Percentiles rank a stretch among this genome's conserved stretches.
Conservation (phyloP, 352 stramenopile genomes). For the Phytopythium kandeliae region DNA sequence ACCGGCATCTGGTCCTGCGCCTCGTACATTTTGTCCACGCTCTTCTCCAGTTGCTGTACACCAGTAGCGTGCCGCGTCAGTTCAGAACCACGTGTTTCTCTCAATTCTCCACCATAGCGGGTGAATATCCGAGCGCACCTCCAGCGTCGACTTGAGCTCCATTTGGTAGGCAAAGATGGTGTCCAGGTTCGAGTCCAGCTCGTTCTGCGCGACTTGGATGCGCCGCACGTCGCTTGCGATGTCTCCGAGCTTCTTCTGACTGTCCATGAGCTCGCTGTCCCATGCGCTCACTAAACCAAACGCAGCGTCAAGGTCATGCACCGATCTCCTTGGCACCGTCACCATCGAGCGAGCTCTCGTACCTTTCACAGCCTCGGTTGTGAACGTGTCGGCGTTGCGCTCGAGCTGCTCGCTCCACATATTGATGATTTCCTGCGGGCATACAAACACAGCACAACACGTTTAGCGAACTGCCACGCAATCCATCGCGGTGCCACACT, state of each 20-base stretch:
- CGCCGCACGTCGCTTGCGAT: slow-evolving; percentile 77
- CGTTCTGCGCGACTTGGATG: slow-evolving; percentile 83
- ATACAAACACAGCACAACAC: too few relatives aligned
- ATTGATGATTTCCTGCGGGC: slow-evolving; percentile 88
- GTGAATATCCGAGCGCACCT: slow-evolving; percentile 31
- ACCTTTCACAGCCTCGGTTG: slow-evolving; percentile 85
- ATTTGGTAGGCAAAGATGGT: slow-evolving; percentile 88
- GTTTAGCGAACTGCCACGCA: too few relatives aligned
- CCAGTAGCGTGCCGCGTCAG: not conserved
- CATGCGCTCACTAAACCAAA: slow-evolving; percentile 63
- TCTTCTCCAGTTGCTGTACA: slow-evolving; percentile 78
- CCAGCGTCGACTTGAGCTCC: slow-evolving; percentile 84
- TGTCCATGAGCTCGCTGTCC: slow-evolving; percentile 83
- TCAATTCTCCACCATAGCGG: too few relatives aligned
- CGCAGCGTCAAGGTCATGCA: too few relatives aligned
- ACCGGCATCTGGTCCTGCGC: slow-evolving; percentile 81
- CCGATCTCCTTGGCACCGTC: too few relatives aligned
- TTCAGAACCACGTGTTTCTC: not conserved
- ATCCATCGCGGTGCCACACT: not conserved
- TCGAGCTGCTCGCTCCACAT: slow-evolving; percentile 87
- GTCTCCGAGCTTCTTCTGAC: slow-evolving; percentile 79
- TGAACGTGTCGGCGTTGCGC: slow-evolving; percentile 81
- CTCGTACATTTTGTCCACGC: slow-evolving; percentile 89
- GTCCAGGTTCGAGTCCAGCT: slow-evolving; percentile 82
- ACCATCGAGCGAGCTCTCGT: too few relatives aligned